Base-by-base conservation (phyloP, 169 alveolate genomes). In the Plasmodium adleri region DNA sequence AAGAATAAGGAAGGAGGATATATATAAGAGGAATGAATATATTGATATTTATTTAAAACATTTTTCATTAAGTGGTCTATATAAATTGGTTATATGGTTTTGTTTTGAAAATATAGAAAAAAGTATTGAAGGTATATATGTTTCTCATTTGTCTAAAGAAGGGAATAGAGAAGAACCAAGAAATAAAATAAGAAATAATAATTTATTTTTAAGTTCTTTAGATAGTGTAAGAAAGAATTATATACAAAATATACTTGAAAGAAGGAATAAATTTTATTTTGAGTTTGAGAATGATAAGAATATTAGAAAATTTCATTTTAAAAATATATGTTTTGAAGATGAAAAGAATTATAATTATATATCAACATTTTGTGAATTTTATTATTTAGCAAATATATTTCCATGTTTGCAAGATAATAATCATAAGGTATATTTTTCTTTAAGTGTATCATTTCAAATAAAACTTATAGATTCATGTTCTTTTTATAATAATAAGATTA, bases 51-150 rank as follows among this genome's bases (percentile, higher is more conserved):
- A 47, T 39, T 2, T 47, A 43, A 78, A 50, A 50, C n/a, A 43
- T 15, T 13, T 13, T 43, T 52, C 8, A 49, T 13, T 28, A 22
- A 1, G 17, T n/a, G 89, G 89, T 13, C 15, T 78, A 45, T 59
- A 66, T 60, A 78, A 32, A 78, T 52, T 78, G 12, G 49, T 66
- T 20, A 64, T 47, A 47, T 78, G 49, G 15, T 78, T 78, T 52
- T 78, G 28, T 66, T 64, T 50, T 22, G 60, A 78, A 66, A 63
- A 67, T 78, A 49, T 22, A 2, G 70, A 78, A 13, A 43, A 78
- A 26, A 64, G 50, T 32, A 52, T 71, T 45, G 89, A 78, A 78
- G 89, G 89, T 7, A 78, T 78, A 66, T 78, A 92, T 56, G 71
- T 83, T 26, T 67, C 47, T 39, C 10, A 5, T 39, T 4, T 7